These are phyloP conservation scores for Chlorella sorokiniana DNA, from an alignment of 139 green algal species.

Conservation along the genomic window DNA sequence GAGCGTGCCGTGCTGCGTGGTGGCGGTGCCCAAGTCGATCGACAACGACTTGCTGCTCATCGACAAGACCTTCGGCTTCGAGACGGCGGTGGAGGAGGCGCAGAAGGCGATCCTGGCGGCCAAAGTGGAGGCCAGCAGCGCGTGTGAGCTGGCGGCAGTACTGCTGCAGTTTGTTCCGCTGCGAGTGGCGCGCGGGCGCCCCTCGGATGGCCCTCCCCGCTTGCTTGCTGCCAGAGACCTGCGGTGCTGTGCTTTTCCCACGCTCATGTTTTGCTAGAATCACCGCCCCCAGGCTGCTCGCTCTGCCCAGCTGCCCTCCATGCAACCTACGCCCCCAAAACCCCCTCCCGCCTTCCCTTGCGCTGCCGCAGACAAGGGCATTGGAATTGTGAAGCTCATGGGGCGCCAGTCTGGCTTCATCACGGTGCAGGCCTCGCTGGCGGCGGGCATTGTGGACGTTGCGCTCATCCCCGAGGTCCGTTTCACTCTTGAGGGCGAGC, in stretches of 20 bases:
- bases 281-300: too few species aligned
- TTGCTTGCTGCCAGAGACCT: too few species aligned
- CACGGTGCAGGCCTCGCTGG: constrained; percentile 77
- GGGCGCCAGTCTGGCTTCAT: constrained; percentile 86
- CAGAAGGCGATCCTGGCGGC: constrained; percentile 60
- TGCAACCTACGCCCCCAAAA: too few species aligned
- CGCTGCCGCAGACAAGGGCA: constrained; percentile 49
- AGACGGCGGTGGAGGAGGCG: constrained; percentile 86
- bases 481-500: constrained; percentile 81
- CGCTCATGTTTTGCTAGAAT: too few species aligned
- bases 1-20: constrained; percentile 74
- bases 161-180: not conserved
- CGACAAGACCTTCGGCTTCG: constrained; percentile 85
- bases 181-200: too few species aligned
- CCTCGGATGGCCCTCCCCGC: too few species aligned
- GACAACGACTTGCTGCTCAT: constrained; percentile 56
- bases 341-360: too few species aligned
- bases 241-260: too few species aligned
- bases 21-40: constrained; percentile 96
- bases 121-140: constrained; percentile 75
- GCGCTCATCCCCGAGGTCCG: constrained; percentile 95
- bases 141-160: constrained; percentile 6
- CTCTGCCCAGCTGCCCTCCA: too few species aligned
- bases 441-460: constrained; percentile 65
- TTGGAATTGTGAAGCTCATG: constrained; percentile 91